Base-by-base conservation (phyloP, 192 early-diverging fungal species). In the Coemansia sp. region DNA sequence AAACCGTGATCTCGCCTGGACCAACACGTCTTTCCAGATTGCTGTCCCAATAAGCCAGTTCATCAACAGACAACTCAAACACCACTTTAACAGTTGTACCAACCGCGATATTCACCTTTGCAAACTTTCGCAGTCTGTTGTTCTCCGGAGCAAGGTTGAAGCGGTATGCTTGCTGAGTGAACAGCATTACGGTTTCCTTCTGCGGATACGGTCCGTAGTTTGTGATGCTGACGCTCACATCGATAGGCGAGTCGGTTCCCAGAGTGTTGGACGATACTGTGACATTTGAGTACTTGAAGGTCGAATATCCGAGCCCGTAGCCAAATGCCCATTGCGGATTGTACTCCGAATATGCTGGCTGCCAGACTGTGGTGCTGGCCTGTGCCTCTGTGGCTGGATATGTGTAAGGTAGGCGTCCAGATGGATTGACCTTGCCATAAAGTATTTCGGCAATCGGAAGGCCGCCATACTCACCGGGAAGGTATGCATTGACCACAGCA, bases 381-480 rank as follows among this genome's bases (percentile, higher is more conserved):
- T 77, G 65, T 0, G 77, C 40, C 8, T 76, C 64, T 36, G 77
- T 68, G 17, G 75, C 82, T 1, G 87, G 87, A 47, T 88, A 88
- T 1, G 86, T 82, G 65, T 76, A 76, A 0, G 85, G 87, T 27
- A 86, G 48, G 4, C 83, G 79, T 20, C 87, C 87, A 0, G 85
- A 85, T 0, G 87, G 87, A 59, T 83, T 88, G 48, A 74, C 72
- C 20, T 58, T 55, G 13, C 87, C 87, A 31, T 83, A 84, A 6
- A 88, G 55, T 9, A 86, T 62, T 61, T 88, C 83, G 4, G 82
- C 85, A 57, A 86, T 78, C 0, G 87, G 83, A 29, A 72, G 53
- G 20, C 87, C 87, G 33, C 85, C 87, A 70, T 85, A 88, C 6
- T 84, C 78, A 3, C 87, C 87, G 6, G 85, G 87, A 4, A 88